phyloP scores from a whole-genome alignment of 176 grass and related monocot genomes.

The Aegilops sharonensis region DNA sequence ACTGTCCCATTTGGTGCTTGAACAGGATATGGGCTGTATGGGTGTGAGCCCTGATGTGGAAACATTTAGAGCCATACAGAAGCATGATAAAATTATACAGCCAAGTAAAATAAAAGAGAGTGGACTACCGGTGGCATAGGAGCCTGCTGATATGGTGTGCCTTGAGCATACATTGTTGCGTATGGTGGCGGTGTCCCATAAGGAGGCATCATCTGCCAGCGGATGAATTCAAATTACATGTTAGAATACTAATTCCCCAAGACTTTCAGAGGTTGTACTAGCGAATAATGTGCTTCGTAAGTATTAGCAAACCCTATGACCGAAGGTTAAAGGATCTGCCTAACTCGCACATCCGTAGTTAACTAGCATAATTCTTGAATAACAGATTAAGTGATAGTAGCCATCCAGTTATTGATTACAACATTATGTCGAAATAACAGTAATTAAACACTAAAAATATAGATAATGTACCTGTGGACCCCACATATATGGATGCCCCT shows the following conservation, averaged over 20 bases:
- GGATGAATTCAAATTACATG: conserved; percentile 19
- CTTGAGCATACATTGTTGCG: conserved; percentile 58
- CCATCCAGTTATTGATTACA: neutral
- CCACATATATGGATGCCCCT: conserved; percentile 64
- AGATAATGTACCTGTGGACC: conserved; percentile 49
- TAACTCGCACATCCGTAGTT: neutral
- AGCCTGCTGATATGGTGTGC: conserved; percentile 52
- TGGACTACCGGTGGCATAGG: conserved; percentile 48
- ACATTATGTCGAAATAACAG: neutral
- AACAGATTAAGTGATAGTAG: conserved; percentile 8
- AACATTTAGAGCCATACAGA: neutral
- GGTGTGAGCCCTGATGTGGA: conserved; percentile 53
- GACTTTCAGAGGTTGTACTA: conserved; percentile 9
- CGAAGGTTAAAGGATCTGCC: neutral
- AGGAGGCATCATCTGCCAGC: conserved; percentile 53
- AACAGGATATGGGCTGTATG: conserved; percentile 50
- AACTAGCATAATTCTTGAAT: conserved; percentile 14
- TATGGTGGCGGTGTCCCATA: conserved; percentile 59
- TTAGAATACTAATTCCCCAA: conserved; percentile 31
- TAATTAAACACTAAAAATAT: conserved; percentile 14
- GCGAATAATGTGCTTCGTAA: conserved; percentile 23
- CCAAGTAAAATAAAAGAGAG: conserved; percentile 14
- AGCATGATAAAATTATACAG: conserved; percentile 23
- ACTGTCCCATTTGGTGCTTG: conserved; percentile 53
- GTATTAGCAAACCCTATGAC: conserved; percentile 7